Evolutionary conservation across 805 yeast genomes (phyloP).

Genomic region (Starmerella davenportii): DNA sequence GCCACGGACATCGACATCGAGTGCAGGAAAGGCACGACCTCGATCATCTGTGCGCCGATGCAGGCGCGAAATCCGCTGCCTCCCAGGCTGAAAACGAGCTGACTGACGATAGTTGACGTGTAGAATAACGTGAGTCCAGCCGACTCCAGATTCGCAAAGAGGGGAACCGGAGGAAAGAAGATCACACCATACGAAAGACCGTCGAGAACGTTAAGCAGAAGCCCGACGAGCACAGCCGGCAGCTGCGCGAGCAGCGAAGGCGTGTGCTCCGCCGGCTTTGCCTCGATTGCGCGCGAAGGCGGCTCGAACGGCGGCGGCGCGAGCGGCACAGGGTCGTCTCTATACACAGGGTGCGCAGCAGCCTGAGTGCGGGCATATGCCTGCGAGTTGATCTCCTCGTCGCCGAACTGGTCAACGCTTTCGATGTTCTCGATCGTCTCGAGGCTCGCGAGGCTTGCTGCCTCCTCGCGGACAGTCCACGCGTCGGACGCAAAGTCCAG

Average conservation of each 20-base stretch:
- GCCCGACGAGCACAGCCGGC: constrained; percentile 77
- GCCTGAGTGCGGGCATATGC: not conserved
- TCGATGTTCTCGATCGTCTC: not conserved
- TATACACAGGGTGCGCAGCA: not conserved
- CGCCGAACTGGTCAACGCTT: not conserved
- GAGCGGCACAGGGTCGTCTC: not conserved
- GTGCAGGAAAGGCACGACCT: constrained; percentile 96
- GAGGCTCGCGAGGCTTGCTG: constrained; percentile 1
- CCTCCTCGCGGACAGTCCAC: constrained; percentile 1
- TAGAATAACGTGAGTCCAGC: constrained; percentile 89
- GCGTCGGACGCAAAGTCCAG: not conserved
- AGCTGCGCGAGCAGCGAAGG: constrained; percentile 22
- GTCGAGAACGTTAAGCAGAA: constrained; percentile 71
- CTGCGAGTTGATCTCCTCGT: not conserved
- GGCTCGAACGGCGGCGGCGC: not conserved
- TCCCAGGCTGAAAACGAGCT: constrained; percentile 72
- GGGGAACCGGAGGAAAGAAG: constrained; percentile 72
- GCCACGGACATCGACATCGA: constrained; percentile 71
- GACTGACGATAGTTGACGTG: constrained; percentile 77
- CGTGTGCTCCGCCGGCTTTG: not conserved
- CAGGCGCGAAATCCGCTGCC: constrained; percentile 79
- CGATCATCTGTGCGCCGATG: constrained; percentile 97
- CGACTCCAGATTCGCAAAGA: constrained; percentile 65
- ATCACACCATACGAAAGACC: constrained; percentile 96
- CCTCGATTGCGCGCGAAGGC: not conserved